Base-by-base conservation (phyloP, 2,329 filamentous ascomycete genomes). In the Fusarium sp. region DNA sequence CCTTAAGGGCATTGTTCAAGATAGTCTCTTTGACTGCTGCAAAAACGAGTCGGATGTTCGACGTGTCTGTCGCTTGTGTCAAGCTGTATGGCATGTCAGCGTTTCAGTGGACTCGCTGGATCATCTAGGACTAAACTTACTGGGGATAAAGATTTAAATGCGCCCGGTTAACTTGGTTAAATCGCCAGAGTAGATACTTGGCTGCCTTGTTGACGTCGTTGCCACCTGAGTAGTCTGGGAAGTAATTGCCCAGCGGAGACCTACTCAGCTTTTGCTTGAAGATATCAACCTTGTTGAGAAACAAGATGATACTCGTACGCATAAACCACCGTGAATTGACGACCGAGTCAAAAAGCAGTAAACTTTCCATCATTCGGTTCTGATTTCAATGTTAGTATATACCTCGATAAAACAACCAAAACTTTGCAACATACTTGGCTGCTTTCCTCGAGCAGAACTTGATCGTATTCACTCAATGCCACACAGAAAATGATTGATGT, bases 401-500 rank as follows among this genome's bases (percentile, higher is more conserved):
- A 17, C 9, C 20, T 14, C 7, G 19, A 14, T 20, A 27, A 11
- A 17, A 17, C 51, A n/a, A 5, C 45, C 69, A 58, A 20, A 43
- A 51, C 19, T 13, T 40, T n/a, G 40, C 15, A 56, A 35, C 39
- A 50, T 86, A 72, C 94, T 85, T 98, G 96, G 77, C 95, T 97
- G 81, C 93, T 97, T 81, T 98, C 96, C 81, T 99, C 96, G 40
- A 99, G 84, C 54, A 99, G 84, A 7, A 97, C 95, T 81, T 99
- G 96, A 76, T 99, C 96, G 78, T 99, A 99, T 81, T 99, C 96
- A 82, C 94, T 98, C 73, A 99, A 83, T 17, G 96, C 96, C 65
- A 99, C 96, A 77, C 96, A 99, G 81, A 99, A 99, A 72, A 99
- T 99, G 79, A 99, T 99, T 6, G 96, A 98, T 43, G 96, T 99